A percentile compares a stretch with the other conserved stretches of the same genome.
Evolutionary conservation across 2,329 filamentous ascomycete genomes (phyloP).

Genomic region (Ceratocystis diversiconidia): DNA sequence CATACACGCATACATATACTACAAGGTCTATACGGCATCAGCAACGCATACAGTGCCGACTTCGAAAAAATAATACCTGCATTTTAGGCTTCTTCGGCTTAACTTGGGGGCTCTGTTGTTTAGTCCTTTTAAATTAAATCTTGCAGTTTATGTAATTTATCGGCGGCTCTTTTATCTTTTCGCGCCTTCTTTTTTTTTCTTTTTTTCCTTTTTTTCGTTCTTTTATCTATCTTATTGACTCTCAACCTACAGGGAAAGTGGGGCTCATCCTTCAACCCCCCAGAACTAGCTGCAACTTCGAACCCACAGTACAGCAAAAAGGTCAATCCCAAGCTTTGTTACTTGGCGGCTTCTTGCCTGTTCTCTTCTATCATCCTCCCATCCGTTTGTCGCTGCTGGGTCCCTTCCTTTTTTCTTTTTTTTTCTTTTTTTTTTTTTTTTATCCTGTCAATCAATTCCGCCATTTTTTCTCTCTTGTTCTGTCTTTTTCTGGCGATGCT

Average conservation of each 20-base stretch:
- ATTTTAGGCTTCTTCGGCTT: not conserved
- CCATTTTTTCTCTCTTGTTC: not conserved
- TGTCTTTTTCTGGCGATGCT: conserved; percentile 4
- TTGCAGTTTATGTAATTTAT: not conserved
- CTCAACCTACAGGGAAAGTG: conserved; percentile 1
- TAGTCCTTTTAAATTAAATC: not conserved
- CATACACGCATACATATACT: not conserved
- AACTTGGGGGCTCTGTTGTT: not conserved
- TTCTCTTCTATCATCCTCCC: not conserved
- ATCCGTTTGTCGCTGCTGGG: not conserved
- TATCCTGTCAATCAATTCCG: not conserved
- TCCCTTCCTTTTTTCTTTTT: not conserved
- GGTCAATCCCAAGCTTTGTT: not conserved
- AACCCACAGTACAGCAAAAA: not conserved
- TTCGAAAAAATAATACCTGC: not conserved
- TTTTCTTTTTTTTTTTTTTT: not conserved
- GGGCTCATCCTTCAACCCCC: not conserved
- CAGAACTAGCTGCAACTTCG: not conserved
- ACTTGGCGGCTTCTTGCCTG: not conserved
- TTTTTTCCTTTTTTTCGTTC: not conserved
- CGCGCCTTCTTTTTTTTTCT: not conserved
- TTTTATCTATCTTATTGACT: not conserved
- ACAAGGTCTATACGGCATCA: not conserved
- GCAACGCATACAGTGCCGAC: not conserved
- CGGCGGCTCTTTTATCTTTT: not conserved